Base-by-base conservation (phyloP, 371 early-diverging fungal species). In the Sporodiniella umbellata region DNA sequence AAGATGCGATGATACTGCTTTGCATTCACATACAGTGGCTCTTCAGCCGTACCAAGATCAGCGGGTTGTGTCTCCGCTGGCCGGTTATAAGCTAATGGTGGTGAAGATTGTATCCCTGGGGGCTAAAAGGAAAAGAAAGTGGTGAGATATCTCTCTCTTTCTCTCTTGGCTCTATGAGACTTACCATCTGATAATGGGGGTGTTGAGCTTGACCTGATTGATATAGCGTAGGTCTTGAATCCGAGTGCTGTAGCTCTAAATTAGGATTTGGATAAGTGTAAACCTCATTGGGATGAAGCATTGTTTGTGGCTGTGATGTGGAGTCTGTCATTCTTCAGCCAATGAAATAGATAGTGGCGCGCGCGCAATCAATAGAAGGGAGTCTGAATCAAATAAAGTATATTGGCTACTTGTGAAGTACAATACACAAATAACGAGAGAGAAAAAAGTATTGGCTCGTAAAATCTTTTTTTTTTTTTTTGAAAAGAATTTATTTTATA, bases 1-100 rank as follows among this genome's bases (percentile, higher is more conserved):
- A 91, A 68, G 49, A 96, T 96, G 24, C 92, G 85, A 60, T 90
- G 87, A 62, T 90, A 90, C 66, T 96, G 97, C 56, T 92, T 94
- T 33, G 90, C 91, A 78, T 96, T 94, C 1, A 53, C 53, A 46
- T 53, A 53, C n/a, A 53, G 33, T 8, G 53, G 53, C 21, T 53
- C 46, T 31, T 53, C 53, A 11, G 15, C 44, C 7, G 33, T 26
- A 35, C 31, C 33, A 11, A 28, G 30, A 48, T n/a, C 23, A 18
- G 26, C n/a, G n/a, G 48, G 5, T 35, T 12, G 6, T 37, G 23
- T n/a, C 2, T 21, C 33, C 14, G 44, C 7, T 35, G 35, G 3
- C 4, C n/a, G 14, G n/a, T 14, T 5, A 35, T 35, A n/a, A n/a
- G 35, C n/a, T 15, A n/a, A 35, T 14, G 35, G n/a, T 11, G 30